phyloP scores from a whole-genome alignment of 1,284 basidiomycete genomes.

The Abortiporus biennis region DNA sequence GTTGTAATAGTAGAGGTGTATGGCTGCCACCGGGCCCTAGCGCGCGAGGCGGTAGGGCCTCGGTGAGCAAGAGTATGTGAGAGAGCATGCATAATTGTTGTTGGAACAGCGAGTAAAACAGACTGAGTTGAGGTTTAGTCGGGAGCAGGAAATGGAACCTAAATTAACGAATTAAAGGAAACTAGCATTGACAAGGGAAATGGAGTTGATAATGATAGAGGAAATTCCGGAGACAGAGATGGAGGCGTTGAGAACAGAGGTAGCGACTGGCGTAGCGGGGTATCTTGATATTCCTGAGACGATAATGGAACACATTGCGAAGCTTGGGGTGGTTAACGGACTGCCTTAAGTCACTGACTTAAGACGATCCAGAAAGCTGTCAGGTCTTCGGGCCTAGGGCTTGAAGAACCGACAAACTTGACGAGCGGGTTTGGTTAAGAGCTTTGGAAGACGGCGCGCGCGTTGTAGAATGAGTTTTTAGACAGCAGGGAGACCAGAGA shows the following conservation, averaged over 20 bases:
- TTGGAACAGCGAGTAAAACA: conserved; percentile 10
- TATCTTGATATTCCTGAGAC: conserved; percentile 16
- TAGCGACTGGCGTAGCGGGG: conserved; percentile 17
- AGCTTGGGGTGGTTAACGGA: conserved; percentile 16
- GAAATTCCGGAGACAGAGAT: conserved; percentile 6
- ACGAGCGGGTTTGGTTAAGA: conserved; percentile 8
- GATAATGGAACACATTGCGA: conserved; percentile 21
- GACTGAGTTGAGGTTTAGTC: conserved; percentile 18
- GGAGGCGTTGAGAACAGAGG: background rate
- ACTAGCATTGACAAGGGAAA: conserved; percentile 18
- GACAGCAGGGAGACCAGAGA: conserved; percentile 5
- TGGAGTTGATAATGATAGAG: conserved; percentile 8
- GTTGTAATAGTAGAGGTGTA: conserved; percentile 39
- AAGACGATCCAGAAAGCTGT: conserved; percentile 23
- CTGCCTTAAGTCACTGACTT: conserved; percentile 27
- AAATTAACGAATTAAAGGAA: conserved; percentile 19
- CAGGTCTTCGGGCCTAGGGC: conserved; percentile 15
- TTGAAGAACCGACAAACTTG: conserved; percentile 17
- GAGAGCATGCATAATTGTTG: conserved; percentile 43
- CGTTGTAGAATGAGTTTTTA: conserved; percentile 6
- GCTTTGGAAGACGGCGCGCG: conserved; percentile 9
- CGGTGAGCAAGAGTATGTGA: conserved; percentile 60
- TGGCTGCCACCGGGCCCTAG: conserved; percentile 70
- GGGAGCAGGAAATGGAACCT: conserved; percentile 9
- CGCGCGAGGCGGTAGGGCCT: conserved; percentile 58